Evolutionary conservation across 2,329 filamentous ascomycete genomes (phyloP).

Genomic region (Stachybotrys elegans): DNA sequence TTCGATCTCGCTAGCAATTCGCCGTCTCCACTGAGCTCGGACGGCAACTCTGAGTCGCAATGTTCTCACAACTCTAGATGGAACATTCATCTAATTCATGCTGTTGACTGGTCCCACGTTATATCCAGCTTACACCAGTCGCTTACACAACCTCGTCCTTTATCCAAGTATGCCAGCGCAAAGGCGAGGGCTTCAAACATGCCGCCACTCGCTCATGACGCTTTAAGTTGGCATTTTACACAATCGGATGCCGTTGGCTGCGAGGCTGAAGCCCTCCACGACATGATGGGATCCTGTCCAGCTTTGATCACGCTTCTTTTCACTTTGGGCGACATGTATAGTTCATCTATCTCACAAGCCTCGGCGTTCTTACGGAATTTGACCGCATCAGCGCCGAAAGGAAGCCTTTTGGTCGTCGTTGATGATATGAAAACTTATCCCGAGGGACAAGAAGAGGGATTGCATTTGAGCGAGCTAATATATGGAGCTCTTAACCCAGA

Average conservation of each 20-base stretch:
- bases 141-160: neutral
- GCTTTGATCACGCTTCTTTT: neutral
- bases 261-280: neutral
- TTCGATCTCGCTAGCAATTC: neutral
- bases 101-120: neutral
- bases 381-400: neutral
- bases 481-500: neutral
- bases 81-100: neutral
- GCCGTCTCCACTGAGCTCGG: neutral
- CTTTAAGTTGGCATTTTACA: neutral
- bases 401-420: neutral
- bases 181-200: neutral
- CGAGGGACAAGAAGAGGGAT: neutral
- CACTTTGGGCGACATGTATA: neutral
- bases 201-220: neutral
- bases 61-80: neutral
- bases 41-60: neutral
- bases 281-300: neutral
- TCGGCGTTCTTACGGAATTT: neutral
- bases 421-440: neutral
- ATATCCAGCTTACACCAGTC: neutral
- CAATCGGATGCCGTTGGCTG: neutral
- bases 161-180: neutral
- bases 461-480: neutral
- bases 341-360: neutral